Base-by-base conservation (phyloP, 768 basidiomycete species). In the Phylloporus sp. region DNA sequence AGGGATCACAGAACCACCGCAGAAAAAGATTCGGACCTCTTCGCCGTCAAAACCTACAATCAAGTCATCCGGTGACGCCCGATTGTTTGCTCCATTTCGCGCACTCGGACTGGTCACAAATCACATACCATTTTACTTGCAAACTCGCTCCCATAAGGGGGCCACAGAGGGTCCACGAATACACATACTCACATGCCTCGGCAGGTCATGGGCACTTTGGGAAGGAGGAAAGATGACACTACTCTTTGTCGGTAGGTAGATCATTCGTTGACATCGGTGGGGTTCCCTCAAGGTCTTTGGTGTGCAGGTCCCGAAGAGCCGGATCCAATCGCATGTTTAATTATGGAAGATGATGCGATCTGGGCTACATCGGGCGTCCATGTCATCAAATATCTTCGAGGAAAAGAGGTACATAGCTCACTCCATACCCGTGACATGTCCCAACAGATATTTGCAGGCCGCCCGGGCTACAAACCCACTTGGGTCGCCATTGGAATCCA, bases 41-140 rank as follows among this genome's bases (percentile, higher is more conserved):
- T 42, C 35, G 8, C 24, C 32, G 10, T 28, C 48, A 26, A 50
- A 51, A 23, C 28, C 36, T 22, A 17, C 33, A 10, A 42, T 43
- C 47, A 54, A 50, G 26, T 20, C 33, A 20, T 33, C 53, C 10
- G 38, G 46, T 29, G 56, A 61, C n/a, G 60, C 62, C 14, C 65
- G 65, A 27, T 64, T 99, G 33, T 98, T 95, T 62, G 89, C 85
- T 5, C 95, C 96, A 4, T 99, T 98, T 63, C 80, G 96, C 49
- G 93, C 93, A 7, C 79, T 99, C n/a, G 95, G 96, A 22, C 79
- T 92, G 47, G 79, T 98, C 59, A 91, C 94, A 35, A 94, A 95
- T 61, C 79, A 85, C 69, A 77, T 94, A 21, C 92, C 94, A 9
- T 90, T 95, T 62, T 81, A 86, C 14, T 65, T 97, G 48, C 92